phyloP scores from a whole-genome alignment of 73 alveolate genomes.

The Symbiodinium pilosum region DNA sequence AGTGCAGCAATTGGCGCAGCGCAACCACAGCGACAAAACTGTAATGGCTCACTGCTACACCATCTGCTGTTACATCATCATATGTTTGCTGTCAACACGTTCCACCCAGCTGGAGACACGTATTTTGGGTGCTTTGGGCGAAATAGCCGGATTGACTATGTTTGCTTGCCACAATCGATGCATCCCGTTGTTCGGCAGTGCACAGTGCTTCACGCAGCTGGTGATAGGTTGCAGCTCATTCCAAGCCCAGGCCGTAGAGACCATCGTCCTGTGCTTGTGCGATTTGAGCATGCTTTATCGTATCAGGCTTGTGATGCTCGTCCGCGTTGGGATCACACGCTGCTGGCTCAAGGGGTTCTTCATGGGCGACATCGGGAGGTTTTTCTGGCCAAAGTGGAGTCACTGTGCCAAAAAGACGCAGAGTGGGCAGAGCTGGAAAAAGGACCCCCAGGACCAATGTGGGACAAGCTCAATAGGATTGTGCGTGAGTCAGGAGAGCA shows the following conservation, averaged over 20 bases:
- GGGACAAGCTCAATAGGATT: slow-evolving; percentile 19
- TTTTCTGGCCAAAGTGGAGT: background rate
- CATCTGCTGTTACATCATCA: slow-evolving; percentile 8
- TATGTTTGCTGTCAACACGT: slow-evolving; percentile 11
- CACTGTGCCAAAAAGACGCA: background rate
- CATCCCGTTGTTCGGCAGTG: background rate
- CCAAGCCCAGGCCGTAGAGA: too few relatives aligned
- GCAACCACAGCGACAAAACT: slow-evolving; percentile 6
- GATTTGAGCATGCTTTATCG: too few relatives aligned
- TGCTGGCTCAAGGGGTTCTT: background rate
- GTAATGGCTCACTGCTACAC: slow-evolving; percentile 23
- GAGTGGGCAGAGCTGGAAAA: background rate
- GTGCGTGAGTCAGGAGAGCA: background rate
- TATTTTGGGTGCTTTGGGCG: slow-evolving; percentile 10
- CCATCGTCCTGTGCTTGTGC: too few relatives aligned
- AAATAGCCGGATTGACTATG: slow-evolving; percentile 21
- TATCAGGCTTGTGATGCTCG: background rate
- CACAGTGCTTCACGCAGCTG: slow-evolving; percentile 10
- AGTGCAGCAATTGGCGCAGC: slow-evolving; percentile 23
- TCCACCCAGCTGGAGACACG: background rate
- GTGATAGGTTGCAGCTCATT: too few relatives aligned
- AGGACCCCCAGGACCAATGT: slow-evolving; percentile 30
- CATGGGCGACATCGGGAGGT: background rate
- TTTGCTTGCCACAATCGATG: slow-evolving; percentile 30
- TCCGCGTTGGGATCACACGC: background rate